Base-by-base conservation (phyloP, 768 basidiomycete genomes). In the Lentinula edodes region DNA sequence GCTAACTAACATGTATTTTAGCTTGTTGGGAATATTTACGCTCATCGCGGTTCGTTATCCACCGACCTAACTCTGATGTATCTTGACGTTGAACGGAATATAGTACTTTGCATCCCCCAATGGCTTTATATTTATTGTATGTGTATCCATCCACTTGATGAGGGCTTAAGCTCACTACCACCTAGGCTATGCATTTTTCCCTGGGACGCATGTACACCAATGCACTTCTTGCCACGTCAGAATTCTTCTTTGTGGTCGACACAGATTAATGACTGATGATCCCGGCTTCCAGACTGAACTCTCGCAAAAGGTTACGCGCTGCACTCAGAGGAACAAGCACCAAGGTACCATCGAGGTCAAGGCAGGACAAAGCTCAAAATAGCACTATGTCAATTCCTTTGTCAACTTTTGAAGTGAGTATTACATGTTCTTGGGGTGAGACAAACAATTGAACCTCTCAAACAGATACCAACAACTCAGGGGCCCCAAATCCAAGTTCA, bases 191-290 rank as follows among this genome's bases (percentile, higher is more conserved):
- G 61, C 68, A 68, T 57, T 66, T 70, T n/a, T 68, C 64, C 32
- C 59, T 70, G 45, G 69, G 67, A 2, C 64, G 69, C 34, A 48
- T 70, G 54, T 68, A 70, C 60, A 70, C 69, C 16, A 70, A 70
- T 42, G 63, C 69, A 10, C 62, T 70, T 34, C 64, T 70, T 6
- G 66, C 66, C 6, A 70, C 66, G 69, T 68, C 3, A 61, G 67
- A 62, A 23, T 23, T 16, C 8, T 61, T 34, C 13, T 15, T 16
- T 5, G 41, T 39, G 6, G 6, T 8, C 6, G 10, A 55, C 13
- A 39, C 9, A 20, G 1, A 41, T 20, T n/a, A 45, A 23, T 45
- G 43, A 18, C 43, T 45, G 43, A 45, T n/a, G 1, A 42, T 18
- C 10, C 6, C 2, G 8, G 28, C 41, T 38, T 55, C 12, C n/a